Evolutionary conservation across 352 stramenopile genomes (phyloP), one percentile per base, ranked within the genome.

Genomic region (Pythium apleroticum): DNA sequence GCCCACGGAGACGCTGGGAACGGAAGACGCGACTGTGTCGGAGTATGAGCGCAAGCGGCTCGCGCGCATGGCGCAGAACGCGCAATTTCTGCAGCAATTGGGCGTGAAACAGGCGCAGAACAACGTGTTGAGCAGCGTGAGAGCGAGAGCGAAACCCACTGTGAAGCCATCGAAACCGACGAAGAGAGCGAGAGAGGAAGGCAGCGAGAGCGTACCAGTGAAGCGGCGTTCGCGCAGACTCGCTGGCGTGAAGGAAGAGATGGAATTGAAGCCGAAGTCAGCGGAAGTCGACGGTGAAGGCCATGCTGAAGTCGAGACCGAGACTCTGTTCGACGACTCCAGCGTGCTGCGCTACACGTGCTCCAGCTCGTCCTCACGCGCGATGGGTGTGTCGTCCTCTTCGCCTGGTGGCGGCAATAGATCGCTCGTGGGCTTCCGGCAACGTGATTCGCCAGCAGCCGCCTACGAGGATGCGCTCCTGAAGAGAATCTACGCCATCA

Each of bases 11-110:
- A 22, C 9, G 17, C 14, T 22, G 17, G 12, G 12, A 15, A 22
- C 14, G 14, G 37, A 46, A 22, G 19, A 22, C 8, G 5, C 37
- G 15, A 46, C 8, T 46, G 50, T 85, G 1, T 88, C 76, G 15
- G 69, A 77, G 45, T 86, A 88, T 41, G 79, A 86, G 50, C 59
- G 55, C 48, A 83, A 84, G 59, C 72, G 78, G 2, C 55, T 62
- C 24, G 60, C 33, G 41, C 74, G 68, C 24, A 77, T 88, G 55
- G 76, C 69, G 14, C 66, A 62, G 31, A 88, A 88, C 59, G 73
- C 71, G 25, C 68, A 69, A 45, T 84, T 86, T 57, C 55, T 86
- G 19, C 49, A 72, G 45, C 57, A 82, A 33, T 43, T 88, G 31
- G 78, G 76, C n/a, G 69, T 88, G 19, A 22, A 57, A 24, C 43